Conservation (phyloP, 768 basidiomycete genomes). For the Gloeopeniophorella convolvens region DNA sequence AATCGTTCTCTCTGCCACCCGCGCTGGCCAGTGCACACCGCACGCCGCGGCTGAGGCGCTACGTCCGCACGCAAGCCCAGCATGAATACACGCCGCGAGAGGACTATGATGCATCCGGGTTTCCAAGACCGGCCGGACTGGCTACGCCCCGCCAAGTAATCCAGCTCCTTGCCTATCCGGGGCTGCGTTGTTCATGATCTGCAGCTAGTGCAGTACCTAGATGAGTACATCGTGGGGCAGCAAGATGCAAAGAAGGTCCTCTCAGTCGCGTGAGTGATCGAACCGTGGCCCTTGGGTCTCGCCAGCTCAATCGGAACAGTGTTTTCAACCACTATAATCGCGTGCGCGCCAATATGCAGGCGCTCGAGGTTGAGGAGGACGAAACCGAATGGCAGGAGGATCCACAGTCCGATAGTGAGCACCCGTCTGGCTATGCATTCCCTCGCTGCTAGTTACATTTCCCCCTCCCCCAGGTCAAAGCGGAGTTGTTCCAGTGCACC, state of each 20-base stretch:
- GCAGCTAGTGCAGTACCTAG: conserved; percentile 78
- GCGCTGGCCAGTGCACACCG: not conserved
- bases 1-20: not conserved
- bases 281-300: not conserved
- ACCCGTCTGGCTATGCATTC: not conserved
- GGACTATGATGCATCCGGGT: conserved; percentile 3
- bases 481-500: conserved; percentile 42
- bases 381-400: conserved; percentile 26
- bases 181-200: not conserved
- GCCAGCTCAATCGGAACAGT: conserved; percentile 32
- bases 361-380: conserved; percentile 35
- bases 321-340: conserved; percentile 96
- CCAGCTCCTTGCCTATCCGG: not conserved
- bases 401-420: conserved; percentile 28
- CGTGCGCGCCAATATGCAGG: conserved; percentile 61
- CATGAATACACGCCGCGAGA: conserved; percentile 17
- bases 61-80: conserved; percentile 19
- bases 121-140: conserved; percentile 13
- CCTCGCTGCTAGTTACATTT: not conserved
- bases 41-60: conserved; percentile 3
- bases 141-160: conserved; percentile 49
- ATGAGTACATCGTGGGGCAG: conserved; percentile 88
- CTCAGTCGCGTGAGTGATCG: conserved; percentile 76
- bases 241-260: conserved; percentile 89
- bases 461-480: conserved; percentile 23